Base-by-base conservation (phyloP, 176 grass and related monocot genomes). In the Calamus simplicifolius region DNA sequence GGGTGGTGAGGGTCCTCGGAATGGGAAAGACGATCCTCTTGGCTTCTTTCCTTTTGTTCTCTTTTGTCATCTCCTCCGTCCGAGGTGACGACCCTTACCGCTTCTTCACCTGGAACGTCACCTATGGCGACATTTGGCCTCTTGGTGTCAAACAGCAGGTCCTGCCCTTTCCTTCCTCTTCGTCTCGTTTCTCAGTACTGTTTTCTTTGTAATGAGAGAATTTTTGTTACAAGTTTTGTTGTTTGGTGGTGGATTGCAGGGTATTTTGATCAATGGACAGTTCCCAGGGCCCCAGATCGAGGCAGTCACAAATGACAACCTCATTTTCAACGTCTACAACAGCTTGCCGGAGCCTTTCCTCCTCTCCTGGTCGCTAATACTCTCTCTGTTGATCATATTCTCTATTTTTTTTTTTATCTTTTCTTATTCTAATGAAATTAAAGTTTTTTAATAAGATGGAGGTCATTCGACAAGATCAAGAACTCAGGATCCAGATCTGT, bases 241-340 rank as follows among this genome's bases (percentile, higher is more conserved):
- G 2, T 19, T 7, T 29, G 18, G 5, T 62, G 35, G 35, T 10
- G 35, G 35, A 6, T 27, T 59, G 62, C 82, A 95, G 90, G 90
- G 90, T 3, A 95, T 89, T 67, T 63, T 95, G 79, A 95, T 95
- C 60, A 87, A 95, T 25, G 80, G 77, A 16, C 90, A 87, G 67
- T 95, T 95, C 30, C 90, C 90, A 3, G 90, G 86, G 62, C 90
- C 90, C 57, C 90, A 89, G 83, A 81, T 95, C 21, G 90, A 89
- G 52, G 90, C 90, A 3, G 90, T 95, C 53, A 95, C 90, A 48
- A 95, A 95, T 52, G 90, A 95, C 64, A 89, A 95, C 73, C 52
- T 95, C 69, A 79, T 95, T 68, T 52, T 95, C 82, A 95, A 89
- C 49, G 90, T 95, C 26, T 86, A 76, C 79, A 95, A 95, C 77